Base-by-base conservation (phyloP, 805 yeast species). In the Cyberlindnera veronae region DNA sequence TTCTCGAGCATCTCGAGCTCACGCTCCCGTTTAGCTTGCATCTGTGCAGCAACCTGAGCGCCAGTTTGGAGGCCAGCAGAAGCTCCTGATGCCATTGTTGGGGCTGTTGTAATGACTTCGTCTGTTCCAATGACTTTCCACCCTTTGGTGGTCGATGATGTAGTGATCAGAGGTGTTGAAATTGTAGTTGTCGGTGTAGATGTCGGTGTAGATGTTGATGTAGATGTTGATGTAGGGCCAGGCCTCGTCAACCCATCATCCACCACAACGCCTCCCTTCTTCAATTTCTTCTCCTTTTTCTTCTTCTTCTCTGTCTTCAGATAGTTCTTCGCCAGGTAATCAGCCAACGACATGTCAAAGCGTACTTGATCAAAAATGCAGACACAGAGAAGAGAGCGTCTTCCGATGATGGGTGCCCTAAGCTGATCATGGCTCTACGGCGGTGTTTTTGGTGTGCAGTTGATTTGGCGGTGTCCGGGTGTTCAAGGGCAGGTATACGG, bases 281-380 rank as follows among this genome's bases (percentile, higher is more conserved):
- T 33, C 31, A 38, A 32, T 3, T 28, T 41, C 15, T 33, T 36
- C 16, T 29, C 19, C 16, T 37, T 23, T 32, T 36, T 29, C 38
- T 40, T 28, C 34, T 38, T 39, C 19, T 48, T 37, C 32, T 46
- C 41, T 39, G 57, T 57, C 42, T 58, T 53, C 45, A 72, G 61
- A 41, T 76, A 76, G 27, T 68, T 68, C 46, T 69, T 65, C 7
- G 69, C 61, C 29, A 76, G 56, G 44, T 74, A 75, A 36, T 68
- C 73, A 31, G 73, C 65, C 23, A 74, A 51, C 2, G 76, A 69
- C 76, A 71, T 71, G n/a, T n/a, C n/a, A n/a, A n/a, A n/a, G n/a
- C n/a, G n/a, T n/a, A n/a, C n/a, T n/a, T n/a, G n/a, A n/a, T n/a
- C n/a, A n/a, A n/a, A n/a, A n/a, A n/a, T n/a, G n/a, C n/a, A n/a